phyloP scores from a whole-genome alignment of 2,329 filamentous ascomycete genomes.

The Elsinoe necatrix region DNA sequence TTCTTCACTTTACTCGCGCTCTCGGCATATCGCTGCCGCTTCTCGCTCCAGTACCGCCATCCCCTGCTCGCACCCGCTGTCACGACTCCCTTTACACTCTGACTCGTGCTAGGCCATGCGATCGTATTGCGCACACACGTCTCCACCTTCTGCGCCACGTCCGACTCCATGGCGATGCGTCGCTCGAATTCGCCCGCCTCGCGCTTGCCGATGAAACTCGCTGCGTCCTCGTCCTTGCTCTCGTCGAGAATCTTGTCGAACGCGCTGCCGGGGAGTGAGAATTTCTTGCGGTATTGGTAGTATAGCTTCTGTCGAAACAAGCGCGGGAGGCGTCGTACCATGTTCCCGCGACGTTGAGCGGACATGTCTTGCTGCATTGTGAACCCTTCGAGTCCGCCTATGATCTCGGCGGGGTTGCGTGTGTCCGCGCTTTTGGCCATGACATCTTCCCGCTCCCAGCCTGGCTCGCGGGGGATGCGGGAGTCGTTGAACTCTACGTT shows the following conservation, averaged over 20 bases:
- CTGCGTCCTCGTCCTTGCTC: constrained; percentile 58
- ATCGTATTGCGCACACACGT: constrained; percentile 79
- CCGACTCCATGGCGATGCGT: constrained; percentile 66
- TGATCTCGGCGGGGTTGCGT: constrained; percentile 37
- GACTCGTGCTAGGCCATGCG: constrained; percentile 80
- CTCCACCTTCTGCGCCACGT: constrained; percentile 63
- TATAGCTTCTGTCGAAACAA: constrained; percentile 84
- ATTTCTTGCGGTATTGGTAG: constrained; percentile 89
- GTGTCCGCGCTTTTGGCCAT: constrained; percentile 34
- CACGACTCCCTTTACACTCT: constrained; percentile 74
- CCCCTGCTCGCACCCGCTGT: constrained; percentile 66
- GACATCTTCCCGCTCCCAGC: constrained; percentile 31
- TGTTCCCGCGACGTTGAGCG: constrained; percentile 80
- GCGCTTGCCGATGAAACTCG: constrained; percentile 56
- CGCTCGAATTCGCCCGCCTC: constrained; percentile 80
- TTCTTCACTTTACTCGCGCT: constrained; percentile 20
- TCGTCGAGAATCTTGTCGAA: constrained; percentile 78
- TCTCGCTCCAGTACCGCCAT: constrained; percentile 72
- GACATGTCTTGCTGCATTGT: constrained; percentile 84
- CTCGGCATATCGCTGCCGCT: constrained; percentile 42
- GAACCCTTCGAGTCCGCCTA: constrained; percentile 52
- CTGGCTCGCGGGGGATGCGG: constrained; percentile 41
- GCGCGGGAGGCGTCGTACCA: constrained; percentile 84
- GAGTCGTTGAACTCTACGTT: constrained; percentile 72
- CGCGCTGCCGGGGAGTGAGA: constrained; percentile 71